phyloP scores from a whole-genome alignment of 805 yeast genomes.

The Lipomyces sp. region DNA sequence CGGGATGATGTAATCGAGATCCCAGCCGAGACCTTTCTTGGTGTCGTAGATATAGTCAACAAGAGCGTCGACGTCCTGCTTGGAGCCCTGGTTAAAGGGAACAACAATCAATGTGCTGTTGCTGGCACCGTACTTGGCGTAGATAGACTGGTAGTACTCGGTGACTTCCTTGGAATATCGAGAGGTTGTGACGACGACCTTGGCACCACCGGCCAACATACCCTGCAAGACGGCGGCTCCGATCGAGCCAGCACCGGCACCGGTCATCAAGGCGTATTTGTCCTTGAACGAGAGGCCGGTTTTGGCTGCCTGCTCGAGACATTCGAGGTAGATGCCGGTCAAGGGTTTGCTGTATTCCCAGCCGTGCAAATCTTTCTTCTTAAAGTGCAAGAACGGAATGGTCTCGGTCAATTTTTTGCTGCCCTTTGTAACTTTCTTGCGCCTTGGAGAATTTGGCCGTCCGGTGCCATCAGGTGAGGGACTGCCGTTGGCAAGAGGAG shows the following conservation, averaged over 20 bases:
- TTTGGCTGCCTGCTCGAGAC: conserved; percentile 90
- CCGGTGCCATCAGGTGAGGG: conserved; percentile 34
- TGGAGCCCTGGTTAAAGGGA: conserved; percentile 96
- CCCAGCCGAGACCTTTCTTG: conserved; percentile 95
- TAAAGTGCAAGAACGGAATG: conserved; percentile 91
- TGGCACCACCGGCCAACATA: conserved; percentile 95
- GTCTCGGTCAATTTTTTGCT: conserved; percentile 57
- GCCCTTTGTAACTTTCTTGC: conserved; percentile 30
- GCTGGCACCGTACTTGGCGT: conserved; percentile 88
- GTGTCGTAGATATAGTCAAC: conserved; percentile 83
- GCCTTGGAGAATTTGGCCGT: conserved; percentile 35
- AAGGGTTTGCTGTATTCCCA: conserved; percentile 86
- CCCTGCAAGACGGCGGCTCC: conserved; percentile 98
- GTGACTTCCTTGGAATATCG: conserved; percentile 93
- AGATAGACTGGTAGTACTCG: conserved; percentile 92
- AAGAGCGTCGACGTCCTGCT: conserved; percentile 87
- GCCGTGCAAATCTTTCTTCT: conserved; percentile 72
- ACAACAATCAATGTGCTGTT: conserved; percentile 94
- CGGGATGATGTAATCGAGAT: conserved; percentile 92
- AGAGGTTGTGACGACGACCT: conserved; percentile 94
- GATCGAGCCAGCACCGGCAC: conserved; percentile 99
- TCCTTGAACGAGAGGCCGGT: conserved; percentile 87
- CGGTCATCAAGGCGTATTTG: conserved; percentile 89
- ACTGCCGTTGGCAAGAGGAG: conserved; percentile 16
- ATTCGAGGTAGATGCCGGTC: conserved; percentile 81